These are phyloP conservation scores for Pseudogymnoascus sp. DNA, from an alignment of 2,329 filamentous ascomycete species.

Conservation along the genomic window DNA sequence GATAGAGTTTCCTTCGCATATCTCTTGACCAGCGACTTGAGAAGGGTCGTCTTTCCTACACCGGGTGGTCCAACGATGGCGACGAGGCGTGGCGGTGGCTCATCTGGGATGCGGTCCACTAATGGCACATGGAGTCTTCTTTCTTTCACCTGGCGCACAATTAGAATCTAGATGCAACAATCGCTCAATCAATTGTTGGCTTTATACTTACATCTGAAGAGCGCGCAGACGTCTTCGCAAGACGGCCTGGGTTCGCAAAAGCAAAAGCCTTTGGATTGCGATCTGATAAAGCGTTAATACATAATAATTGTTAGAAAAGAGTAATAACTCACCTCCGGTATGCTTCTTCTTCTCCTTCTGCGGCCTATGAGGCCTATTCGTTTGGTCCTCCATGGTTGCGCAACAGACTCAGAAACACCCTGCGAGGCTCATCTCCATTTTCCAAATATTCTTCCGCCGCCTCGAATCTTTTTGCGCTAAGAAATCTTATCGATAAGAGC, in stretches of 20 bases:
- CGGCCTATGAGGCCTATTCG: slow-evolving; percentile 78
- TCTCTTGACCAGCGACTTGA: slow-evolving; percentile 88
- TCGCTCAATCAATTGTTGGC: slow-evolving; percentile 11
- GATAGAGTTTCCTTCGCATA: slow-evolving; percentile 95
- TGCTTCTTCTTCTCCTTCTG: slow-evolving; percentile 83
- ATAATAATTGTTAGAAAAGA: not conserved
- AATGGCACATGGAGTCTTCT: slow-evolving; percentile 94
- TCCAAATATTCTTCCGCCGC: slow-evolving; percentile 7
- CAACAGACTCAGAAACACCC: slow-evolving; percentile 9
- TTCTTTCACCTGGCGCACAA: slow-evolving; percentile 67
- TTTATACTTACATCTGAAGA: slow-evolving; percentile 43
- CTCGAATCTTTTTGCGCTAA: slow-evolving; percentile 9
- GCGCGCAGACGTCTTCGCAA: slow-evolving; percentile 38
- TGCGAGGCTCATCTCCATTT: slow-evolving; percentile 8
- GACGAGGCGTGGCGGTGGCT: slow-evolving; percentile 87
- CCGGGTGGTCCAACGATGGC: slow-evolving; percentile 92
- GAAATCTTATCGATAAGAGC: slow-evolving; percentile 10
- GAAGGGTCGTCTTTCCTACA: slow-evolving; percentile 88
- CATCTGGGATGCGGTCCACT: slow-evolving; percentile 90
- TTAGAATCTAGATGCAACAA: slow-evolving; percentile 13
- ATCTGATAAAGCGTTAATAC: slow-evolving; percentile 21
- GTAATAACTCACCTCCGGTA: slow-evolving; percentile 46
- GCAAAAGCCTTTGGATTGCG: slow-evolving; percentile 32
- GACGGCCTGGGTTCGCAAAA: slow-evolving; percentile 32
- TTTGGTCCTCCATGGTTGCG: slow-evolving; percentile 68